Conservation (phyloP, 2,329 filamentous ascomycete genomes). For the Phaeosphaeriaceae sp. region DNA sequence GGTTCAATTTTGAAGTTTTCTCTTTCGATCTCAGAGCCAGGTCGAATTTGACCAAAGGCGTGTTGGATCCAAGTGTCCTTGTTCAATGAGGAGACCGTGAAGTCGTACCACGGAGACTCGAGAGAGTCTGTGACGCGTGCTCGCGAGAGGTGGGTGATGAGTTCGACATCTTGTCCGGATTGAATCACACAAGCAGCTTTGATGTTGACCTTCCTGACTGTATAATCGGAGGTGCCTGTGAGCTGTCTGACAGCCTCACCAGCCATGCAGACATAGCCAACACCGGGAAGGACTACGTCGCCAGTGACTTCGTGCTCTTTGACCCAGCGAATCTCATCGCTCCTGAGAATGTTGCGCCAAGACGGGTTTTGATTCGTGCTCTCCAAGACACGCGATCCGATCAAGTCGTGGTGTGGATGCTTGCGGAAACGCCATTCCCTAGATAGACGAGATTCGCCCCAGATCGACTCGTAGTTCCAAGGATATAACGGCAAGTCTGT, state of each 20-base stretch:
- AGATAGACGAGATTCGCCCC: constrained; percentile 6
- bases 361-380: constrained; percentile 8
- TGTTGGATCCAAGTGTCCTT: neutral
- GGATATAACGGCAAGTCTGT: neutral
- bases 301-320: constrained; percentile 47
- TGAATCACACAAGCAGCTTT: constrained; percentile 10
- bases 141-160: neutral
- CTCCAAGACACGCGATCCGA: neutral
- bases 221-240: constrained; percentile 6
- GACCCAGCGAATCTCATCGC: constrained; percentile 53
- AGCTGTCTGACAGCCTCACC: constrained; percentile 12
- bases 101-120: neutral
- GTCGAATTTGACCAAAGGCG: neutral
- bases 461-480: constrained; percentile 7
- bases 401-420: constrained; percentile 26
- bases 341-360: constrained; percentile 32
- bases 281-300: constrained; percentile 28
- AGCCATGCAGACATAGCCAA: constrained; percentile 9
- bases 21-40: neutral
- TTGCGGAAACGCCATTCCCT: constrained; percentile 18
- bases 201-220: constrained; percentile 5
- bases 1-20: neutral
- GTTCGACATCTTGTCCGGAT: neutral
- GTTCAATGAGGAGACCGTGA: neutral
- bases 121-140: neutral